These are phyloP conservation scores for Colletotrichum trifolii DNA, from an alignment of 2,329 filamentous ascomycete genomes.

Conservation along the genomic window DNA sequence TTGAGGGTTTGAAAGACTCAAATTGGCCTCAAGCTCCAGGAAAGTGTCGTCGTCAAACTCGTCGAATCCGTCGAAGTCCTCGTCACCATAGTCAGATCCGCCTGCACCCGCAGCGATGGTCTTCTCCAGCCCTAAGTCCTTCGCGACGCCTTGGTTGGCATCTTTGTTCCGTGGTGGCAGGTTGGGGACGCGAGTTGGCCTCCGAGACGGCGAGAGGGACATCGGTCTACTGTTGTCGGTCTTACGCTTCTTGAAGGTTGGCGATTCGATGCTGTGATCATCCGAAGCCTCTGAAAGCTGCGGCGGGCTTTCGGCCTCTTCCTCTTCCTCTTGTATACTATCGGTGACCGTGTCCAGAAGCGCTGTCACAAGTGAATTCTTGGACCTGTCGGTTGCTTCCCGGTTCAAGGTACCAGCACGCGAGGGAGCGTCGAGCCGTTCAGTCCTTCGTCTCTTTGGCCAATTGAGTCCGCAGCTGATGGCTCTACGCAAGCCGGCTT, in stretches of 20 bases:
- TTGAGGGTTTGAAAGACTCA: constrained; percentile 44
- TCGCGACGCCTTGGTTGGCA: neutral
- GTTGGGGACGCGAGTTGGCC: neutral
- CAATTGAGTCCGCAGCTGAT: constrained; percentile 77
- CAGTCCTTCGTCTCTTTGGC: constrained; percentile 75
- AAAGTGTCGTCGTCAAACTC: constrained; percentile 70
- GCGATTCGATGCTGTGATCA: constrained; percentile 47
- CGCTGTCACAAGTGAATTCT: constrained; percentile 68
- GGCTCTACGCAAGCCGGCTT: constrained; percentile 68
- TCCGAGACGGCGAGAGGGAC: constrained; percentile 36
- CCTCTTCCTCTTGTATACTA: constrained; percentile 57
- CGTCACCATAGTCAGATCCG: constrained; percentile 65
- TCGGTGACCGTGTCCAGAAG: constrained; percentile 73
- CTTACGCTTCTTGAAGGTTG: constrained; percentile 56
- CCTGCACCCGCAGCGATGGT: neutral
- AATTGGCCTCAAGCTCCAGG: constrained; percentile 62
- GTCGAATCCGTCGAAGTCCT: constrained; percentile 68
- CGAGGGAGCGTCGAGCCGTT: constrained; percentile 55
- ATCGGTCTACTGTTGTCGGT: constrained; percentile 19
- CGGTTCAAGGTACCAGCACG: constrained; percentile 47
- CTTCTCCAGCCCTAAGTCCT: constrained; percentile 14
- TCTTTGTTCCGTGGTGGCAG: constrained; percentile 7
- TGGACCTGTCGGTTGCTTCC: constrained; percentile 62
- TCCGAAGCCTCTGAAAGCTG: constrained; percentile 41
- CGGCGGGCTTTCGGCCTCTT: constrained; percentile 42